Conservation (phyloP, 1,139 yeast genomes). For the Cylindricascospora bacillispora region DNA sequence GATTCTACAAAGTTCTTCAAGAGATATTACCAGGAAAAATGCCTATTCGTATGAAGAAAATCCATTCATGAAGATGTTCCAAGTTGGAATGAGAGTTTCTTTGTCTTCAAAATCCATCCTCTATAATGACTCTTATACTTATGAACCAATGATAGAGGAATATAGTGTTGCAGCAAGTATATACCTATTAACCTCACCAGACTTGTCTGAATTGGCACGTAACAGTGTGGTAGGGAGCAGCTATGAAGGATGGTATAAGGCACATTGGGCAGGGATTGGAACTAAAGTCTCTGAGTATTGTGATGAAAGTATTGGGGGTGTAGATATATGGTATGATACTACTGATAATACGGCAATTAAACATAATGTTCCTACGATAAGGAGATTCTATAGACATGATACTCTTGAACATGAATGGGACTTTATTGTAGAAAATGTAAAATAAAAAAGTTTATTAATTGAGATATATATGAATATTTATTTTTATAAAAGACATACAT, state of each 20-base stretch:
- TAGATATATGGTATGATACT: conserved; percentile 21
- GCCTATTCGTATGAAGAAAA: conserved; percentile 25
- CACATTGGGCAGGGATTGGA: conserved; percentile 72
- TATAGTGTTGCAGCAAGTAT: conserved; percentile 66
- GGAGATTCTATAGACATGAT: conserved; percentile 18
- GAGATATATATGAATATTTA: conserved; percentile 1
- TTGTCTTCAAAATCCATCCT: conserved; percentile 47
- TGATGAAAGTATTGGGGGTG: conserved; percentile 14
- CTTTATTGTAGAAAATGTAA: conserved; percentile 9
- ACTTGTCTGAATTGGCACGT: conserved; percentile 45
- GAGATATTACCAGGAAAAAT: conserved; percentile 15
- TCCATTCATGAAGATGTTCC: conserved; percentile 49
- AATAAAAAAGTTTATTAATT: conserved; percentile 1
- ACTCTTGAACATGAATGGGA: conserved; percentile 21
- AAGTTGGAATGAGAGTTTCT: conserved; percentile 51
- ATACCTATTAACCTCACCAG: conserved; percentile 51
- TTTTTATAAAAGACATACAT: too few relatives aligned
- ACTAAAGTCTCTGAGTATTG: conserved; percentile 5
- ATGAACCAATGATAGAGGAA: conserved; percentile 60
- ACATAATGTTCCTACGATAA: conserved; percentile 22
- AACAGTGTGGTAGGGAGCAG: conserved; percentile 56
- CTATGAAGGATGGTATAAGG: conserved; percentile 70
- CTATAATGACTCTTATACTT: conserved; percentile 39
- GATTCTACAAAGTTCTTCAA: conserved; percentile 4
- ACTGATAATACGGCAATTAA: conserved; percentile 19